phyloP scores from a whole-genome alignment of 2,329 filamentous ascomycete genomes.

The Zelopaecilomyces penicillatus region DNA sequence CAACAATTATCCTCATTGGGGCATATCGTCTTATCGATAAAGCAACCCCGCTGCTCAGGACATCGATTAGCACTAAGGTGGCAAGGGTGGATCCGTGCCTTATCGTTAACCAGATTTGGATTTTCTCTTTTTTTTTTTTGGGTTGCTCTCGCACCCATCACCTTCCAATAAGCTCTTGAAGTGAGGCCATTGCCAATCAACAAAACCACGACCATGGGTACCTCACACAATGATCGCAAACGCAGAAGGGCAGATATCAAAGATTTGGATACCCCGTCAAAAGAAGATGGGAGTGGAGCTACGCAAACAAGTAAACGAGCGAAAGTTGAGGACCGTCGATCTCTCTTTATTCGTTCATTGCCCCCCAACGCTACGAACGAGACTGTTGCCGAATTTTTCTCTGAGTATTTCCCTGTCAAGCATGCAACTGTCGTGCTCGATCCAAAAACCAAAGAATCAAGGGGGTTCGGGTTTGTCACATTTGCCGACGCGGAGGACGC shows the following conservation, averaged over 20 bases:
- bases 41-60: too few relatives aligned
- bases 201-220: constrained; percentile 16
- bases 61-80: too few relatives aligned
- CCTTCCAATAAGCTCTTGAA: neutral
- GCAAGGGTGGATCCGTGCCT: too few relatives aligned
- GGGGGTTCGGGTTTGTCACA: constrained; percentile 94
- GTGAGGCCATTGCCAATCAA: too few relatives aligned
- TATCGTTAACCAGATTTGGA: too few relatives aligned
- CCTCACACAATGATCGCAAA: constrained; percentile 25
- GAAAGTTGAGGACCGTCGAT: constrained; percentile 53
- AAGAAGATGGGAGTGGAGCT: constrained; percentile 23
- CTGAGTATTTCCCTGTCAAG: constrained; percentile 87
- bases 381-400: constrained; percentile 79
- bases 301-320: constrained; percentile 42
- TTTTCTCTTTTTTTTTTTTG: too few relatives aligned
- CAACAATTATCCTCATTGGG: constrained; percentile 10
- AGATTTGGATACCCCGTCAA: constrained; percentile 19
- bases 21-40: constrained; percentile 6
- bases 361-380: constrained; percentile 73
- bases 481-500: constrained; percentile 93
- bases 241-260: constrained; percentile 27
- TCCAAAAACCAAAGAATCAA: constrained; percentile 74
- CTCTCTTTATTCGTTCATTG: constrained; percentile 86
- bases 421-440: constrained; percentile 91
- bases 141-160: too few relatives aligned